Conservation (phyloP, 2,329 filamentous ascomycete genomes). For the Didymosphaeria variabile region DNA sequence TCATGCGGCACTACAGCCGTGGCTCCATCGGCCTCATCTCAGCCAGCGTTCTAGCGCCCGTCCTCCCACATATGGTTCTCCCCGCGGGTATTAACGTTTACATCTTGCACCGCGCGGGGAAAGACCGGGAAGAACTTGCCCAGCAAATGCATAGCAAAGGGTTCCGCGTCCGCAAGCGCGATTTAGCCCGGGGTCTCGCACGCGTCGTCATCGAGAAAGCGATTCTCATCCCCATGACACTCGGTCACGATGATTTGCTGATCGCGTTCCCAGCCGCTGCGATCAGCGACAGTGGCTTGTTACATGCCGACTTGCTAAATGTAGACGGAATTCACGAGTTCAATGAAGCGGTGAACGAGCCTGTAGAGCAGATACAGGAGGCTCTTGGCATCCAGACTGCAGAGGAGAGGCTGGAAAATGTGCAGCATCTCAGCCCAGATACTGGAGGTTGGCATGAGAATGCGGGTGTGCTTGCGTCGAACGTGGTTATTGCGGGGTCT, state of each 20-base stretch:
- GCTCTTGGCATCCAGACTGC: background rate
- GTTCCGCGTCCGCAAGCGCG: conserved; percentile 1
- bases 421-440: conserved; percentile 2
- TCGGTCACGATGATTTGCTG: conserved; percentile 10
- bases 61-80: conserved; percentile 10
- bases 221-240: conserved; percentile 9
- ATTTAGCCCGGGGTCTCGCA: conserved; percentile 1
- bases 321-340: background rate
- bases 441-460: conserved; percentile 11
- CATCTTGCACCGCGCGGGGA: conserved; percentile 2
- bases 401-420: conserved; percentile 3
- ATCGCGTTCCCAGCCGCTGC: background rate
- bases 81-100: conserved; percentile 13
- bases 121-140: background rate
- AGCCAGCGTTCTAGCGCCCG: background rate
- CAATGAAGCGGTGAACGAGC: background rate
- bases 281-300: background rate
- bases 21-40: background rate
- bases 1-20: conserved; percentile 7
- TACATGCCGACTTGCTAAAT: background rate
- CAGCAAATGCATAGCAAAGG: background rate
- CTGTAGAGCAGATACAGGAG: background rate
- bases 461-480: background rate
- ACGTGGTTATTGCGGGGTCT: conserved; percentile 10
- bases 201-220: conserved; percentile 4